phyloP scores from a whole-genome alignment of 768 basidiomycete species.

The Calvatia gigantea region DNA sequence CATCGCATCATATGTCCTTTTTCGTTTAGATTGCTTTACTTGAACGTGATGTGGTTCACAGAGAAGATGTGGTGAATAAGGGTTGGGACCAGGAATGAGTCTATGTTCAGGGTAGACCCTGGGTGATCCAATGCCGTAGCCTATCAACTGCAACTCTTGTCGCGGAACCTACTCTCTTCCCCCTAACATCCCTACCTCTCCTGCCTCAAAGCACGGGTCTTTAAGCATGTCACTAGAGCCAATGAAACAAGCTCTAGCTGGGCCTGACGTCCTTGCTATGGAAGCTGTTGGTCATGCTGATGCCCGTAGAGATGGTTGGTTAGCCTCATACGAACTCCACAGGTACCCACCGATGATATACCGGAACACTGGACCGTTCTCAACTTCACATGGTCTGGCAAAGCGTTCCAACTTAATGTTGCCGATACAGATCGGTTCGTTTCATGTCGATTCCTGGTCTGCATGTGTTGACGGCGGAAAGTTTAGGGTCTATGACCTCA shows the following conservation, averaged over 20 bases:
- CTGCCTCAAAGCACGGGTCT: not conserved
- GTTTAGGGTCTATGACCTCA: constrained; percentile 79
- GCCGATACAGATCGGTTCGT: constrained; percentile 75
- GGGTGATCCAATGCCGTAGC: too few species aligned
- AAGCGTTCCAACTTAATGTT: constrained; percentile 58
- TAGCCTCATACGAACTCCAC: not conserved
- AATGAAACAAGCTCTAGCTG: not conserved
- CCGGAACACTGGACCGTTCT: constrained; percentile 57
- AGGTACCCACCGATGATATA: constrained; percentile 14
- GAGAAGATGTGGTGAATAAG: too few species aligned
- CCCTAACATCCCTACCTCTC: not conserved
- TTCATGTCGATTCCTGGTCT: not conserved
- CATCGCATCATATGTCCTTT: too few species aligned
- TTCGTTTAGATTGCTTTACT: too few species aligned
- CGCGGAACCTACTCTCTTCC: not conserved
- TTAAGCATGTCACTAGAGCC: not conserved
- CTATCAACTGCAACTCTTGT: not conserved
- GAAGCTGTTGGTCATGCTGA: not conserved
- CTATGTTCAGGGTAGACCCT: too few species aligned
- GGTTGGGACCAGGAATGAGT: too few species aligned
- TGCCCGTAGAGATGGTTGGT: not conserved
- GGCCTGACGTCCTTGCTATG: not conserved
- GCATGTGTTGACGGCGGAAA: constrained; percentile 6
- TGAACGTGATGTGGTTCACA: too few species aligned
- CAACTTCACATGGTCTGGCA: constrained; percentile 71